Percentiles rank a stretch among this genome's conserved stretches.
phyloP scores from a whole-genome alignment of 495 filamentous ascomycete genomes.

The Neurospora sp. region DNA sequence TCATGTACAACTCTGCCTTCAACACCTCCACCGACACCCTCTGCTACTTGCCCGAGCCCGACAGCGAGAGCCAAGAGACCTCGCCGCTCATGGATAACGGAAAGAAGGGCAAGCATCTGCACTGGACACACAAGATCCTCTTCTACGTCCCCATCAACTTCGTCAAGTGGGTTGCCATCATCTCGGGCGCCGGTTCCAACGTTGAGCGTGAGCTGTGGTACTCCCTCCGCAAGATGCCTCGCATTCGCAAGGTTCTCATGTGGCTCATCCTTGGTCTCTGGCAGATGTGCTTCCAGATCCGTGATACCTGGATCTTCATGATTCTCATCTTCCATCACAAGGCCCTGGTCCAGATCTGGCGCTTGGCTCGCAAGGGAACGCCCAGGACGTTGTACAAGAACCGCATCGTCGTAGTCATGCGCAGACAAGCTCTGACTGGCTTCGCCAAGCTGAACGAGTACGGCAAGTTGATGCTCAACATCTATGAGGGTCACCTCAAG shows the following conservation, averaged over 20 bases:
- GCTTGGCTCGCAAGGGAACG: constrained; percentile 12
- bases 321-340: constrained; percentile 15
- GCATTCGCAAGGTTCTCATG: neutral
- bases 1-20: neutral
- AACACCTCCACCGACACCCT: neutral
- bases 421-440: constrained; percentile 10
- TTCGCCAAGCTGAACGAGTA: constrained; percentile 6
- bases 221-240: constrained; percentile 3
- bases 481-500: constrained; percentile 3
- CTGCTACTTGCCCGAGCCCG: neutral
- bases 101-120: neutral
- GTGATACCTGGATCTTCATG: constrained; percentile 11
- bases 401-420: constrained; percentile 10
- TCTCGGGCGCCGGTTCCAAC: constrained; percentile 13
- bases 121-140: neutral
- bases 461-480: constrained; percentile 2
- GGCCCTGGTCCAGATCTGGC: constrained; percentile 12
- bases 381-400: constrained; percentile 8
- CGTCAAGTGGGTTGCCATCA: constrained; percentile 15
- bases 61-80: neutral
- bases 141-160: constrained; percentile 1
- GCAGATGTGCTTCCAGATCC: constrained; percentile 8
- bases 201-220: constrained; percentile 21
- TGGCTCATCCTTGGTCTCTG: constrained; percentile 6
- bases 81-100: neutral